Conservation (phyloP, 2,329 filamentous ascomycete genomes). For the Verticillium nonalfalfae region DNA sequence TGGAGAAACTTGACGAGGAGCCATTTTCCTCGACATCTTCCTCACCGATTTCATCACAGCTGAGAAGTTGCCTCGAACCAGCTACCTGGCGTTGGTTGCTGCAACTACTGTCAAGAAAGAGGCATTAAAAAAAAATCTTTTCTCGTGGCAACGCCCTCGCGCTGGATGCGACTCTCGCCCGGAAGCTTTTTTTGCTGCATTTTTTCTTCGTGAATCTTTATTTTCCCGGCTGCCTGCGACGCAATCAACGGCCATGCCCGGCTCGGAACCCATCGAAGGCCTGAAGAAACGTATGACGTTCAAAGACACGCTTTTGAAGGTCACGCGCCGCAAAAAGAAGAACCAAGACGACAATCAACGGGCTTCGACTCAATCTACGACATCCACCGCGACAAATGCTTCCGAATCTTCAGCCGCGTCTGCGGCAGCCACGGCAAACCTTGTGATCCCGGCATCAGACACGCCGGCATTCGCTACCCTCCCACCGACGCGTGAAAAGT, state of each 20-base stretch:
- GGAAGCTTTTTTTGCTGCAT: too few species aligned
- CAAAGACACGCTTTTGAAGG: slow-evolving; percentile 1
- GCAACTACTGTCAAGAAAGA: not conserved
- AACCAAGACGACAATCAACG: not conserved
- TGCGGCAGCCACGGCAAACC: not conserved
- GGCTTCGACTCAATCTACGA: not conserved
- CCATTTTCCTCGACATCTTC: not conserved
- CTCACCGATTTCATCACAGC: not conserved
- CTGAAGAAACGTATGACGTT: slow-evolving; percentile 2
- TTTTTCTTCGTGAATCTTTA: not conserved
- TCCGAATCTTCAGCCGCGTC: not conserved
- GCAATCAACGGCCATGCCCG: not conserved
- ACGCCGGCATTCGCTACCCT: not conserved
- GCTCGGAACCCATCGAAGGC: not conserved
- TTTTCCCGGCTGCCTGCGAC: not conserved
- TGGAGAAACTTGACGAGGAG: not conserved
- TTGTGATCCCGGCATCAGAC: not conserved
- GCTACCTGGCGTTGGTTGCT: not conserved
- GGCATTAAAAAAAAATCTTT: not conserved
- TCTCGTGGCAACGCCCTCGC: not conserved
- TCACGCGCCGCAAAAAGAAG: not conserved
- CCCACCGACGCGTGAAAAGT: slow-evolving; percentile 6
- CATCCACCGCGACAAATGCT: not conserved
- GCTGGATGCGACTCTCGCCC: not conserved
- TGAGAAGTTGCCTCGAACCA: not conserved